Evolutionary conservation across 83 land plant species (phyloP), one percentile per base, ranked within the genome.

Genomic region (Picea engelmannii): DNA sequence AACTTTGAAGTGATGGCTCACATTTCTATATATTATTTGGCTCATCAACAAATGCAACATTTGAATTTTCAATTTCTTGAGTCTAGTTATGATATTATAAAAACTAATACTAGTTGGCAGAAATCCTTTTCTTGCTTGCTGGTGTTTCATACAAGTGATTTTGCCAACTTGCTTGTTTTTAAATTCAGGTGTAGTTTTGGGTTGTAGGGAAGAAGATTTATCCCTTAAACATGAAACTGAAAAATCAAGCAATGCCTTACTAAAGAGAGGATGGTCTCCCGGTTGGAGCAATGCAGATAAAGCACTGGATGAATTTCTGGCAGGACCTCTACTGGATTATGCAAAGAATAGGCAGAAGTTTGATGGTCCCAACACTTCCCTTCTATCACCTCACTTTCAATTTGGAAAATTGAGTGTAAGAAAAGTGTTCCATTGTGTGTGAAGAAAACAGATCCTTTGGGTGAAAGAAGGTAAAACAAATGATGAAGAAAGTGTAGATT

Each of bases 381-480:
- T 87, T 18, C 80, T 93, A 78, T 93, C 95, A 24, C 93, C 95
- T 0, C 85, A 93, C 79, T 71, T 93, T 5, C 95, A 93, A 78
- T 93, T 86, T 81, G 95, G 93, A 18, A 93, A 93, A 71, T 11
- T 93, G 23, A 93, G 95, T 82, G 85, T 93, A 31, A 78, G 95
- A 78, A 93, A 93, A 62, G 87, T 93, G 16, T 89, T 86, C 66
- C 95, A 93, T n/a, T 78, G 52, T 21, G 88, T 87, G 25, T 63
- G 87, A 31, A 31, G 35, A 2, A 31, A 31, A 31, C 35, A 31
- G 1, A 31, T 31, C 35, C 35, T 31, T 31, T 93, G 91, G 89
- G 62, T 21, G 61, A 84, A 81, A 55, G 95, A 93, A 78, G 85
- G 85, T 16, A 83, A 82, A 27, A 13, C 23, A 3, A 47, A 55